Conservation (phyloP, 2,329 filamentous ascomycete species). For the Decorospora gaudefroyi region DNA sequence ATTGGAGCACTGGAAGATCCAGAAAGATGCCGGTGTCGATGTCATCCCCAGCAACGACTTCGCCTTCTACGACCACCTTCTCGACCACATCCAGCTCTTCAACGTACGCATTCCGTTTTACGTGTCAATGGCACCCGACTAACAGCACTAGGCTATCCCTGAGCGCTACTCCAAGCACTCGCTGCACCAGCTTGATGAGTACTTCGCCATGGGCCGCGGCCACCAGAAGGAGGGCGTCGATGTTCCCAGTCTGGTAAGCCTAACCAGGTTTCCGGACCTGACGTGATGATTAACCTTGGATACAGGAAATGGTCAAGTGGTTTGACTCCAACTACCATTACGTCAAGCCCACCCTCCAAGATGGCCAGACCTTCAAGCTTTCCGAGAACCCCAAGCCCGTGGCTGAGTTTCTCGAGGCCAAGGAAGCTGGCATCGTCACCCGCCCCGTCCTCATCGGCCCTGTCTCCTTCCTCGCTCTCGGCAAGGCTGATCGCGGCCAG, state of each 20-base stretch:
- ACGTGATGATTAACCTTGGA: constrained; percentile 29
- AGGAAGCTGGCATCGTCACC: constrained; percentile 91
- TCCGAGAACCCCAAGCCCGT: constrained; percentile 88
- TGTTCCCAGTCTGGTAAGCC: constrained; percentile 74
- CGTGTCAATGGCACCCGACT: constrained; percentile 11
- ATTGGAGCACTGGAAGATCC: constrained; percentile 98
- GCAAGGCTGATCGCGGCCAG: constrained; percentile 97
- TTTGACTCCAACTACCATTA: constrained; percentile 99
- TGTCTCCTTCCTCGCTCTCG: constrained; percentile 95
- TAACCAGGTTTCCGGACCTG: neutral
- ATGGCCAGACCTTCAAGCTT: constrained; percentile 96
- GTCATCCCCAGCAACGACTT: constrained; percentile 99
- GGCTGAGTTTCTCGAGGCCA: constrained; percentile 91
- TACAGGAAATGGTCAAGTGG: constrained; percentile 98
- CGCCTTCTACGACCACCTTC: constrained; percentile 96
- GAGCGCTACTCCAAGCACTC: constrained; percentile 91
- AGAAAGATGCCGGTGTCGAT: constrained; percentile 97
- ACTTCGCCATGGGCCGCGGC: constrained; percentile 99
- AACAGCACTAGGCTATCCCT: constrained; percentile 71
- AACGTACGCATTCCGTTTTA: constrained; percentile 65
- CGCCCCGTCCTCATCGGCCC: constrained; percentile 94
- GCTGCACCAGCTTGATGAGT: constrained; percentile 88
- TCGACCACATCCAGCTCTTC: constrained; percentile 98
- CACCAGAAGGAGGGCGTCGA: constrained; percentile 94
- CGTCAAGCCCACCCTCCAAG: constrained; percentile 97